phyloP scores from a whole-genome alignment of 306 rosid genomes.

The Quercus suber region DNA sequence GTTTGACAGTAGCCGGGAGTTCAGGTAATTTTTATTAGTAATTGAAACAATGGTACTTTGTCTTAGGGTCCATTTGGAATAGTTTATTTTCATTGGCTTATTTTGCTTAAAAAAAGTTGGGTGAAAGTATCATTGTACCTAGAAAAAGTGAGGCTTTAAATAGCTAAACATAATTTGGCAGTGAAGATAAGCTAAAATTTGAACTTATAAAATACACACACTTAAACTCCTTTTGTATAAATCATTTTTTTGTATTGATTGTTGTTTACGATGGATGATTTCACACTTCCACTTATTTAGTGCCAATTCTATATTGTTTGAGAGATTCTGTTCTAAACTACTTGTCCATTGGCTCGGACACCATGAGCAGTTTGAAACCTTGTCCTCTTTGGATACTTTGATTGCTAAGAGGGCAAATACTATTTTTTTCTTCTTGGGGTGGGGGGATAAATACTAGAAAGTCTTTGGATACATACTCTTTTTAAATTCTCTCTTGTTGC shows the following conservation, averaged over 20 bases:
- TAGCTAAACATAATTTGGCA: too few species aligned
- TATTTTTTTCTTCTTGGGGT: too few species aligned
- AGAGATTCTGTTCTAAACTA: background rate
- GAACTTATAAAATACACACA: too few species aligned
- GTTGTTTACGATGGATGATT: background rate
- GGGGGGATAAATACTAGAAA: too few species aligned
- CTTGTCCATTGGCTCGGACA: background rate
- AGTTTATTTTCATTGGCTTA: background rate
- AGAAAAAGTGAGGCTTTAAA: too few species aligned
- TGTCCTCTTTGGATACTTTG: background rate
- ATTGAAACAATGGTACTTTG: background rate
- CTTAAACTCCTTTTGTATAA: too few species aligned
- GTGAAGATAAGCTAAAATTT: too few species aligned
- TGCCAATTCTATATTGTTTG: background rate
- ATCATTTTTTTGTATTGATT: too few species aligned
- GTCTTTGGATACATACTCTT: too few species aligned
- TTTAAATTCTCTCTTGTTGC: too few species aligned
- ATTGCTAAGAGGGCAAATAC: background rate
- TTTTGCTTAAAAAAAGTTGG: background rate
- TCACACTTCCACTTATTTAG: background rate
- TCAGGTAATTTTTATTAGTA: conserved; percentile 52
- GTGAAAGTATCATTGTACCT: too few species aligned
- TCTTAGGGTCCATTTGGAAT: background rate
- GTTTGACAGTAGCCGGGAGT: conserved; percentile 67
- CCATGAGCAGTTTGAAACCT: background rate